Percentiles rank a stretch among this genome's conserved stretches.
Evolutionary conservation across 2,329 filamentous ascomycete species (phyloP).

Genomic region (Beauveria rudraprayagi): DNA sequence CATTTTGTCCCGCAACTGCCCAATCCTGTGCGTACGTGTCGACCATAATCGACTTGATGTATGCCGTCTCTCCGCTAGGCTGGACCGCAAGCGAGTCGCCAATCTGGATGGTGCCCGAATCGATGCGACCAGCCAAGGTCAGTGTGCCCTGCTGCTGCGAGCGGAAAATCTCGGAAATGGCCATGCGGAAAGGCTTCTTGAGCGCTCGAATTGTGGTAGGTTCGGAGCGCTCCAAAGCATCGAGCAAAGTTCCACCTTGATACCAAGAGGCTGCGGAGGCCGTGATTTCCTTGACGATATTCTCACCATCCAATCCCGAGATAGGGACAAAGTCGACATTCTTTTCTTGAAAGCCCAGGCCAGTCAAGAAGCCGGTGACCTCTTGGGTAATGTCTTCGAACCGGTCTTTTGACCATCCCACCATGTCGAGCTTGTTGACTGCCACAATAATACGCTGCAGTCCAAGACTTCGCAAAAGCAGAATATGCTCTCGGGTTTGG

Average conservation of each 20-base stretch:
- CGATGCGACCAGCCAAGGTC: slow-evolving; percentile 78
- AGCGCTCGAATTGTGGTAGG: slow-evolving; percentile 58
- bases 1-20: slow-evolving; percentile 88
- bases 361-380: slow-evolving; percentile 71
- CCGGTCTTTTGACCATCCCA: slow-evolving; percentile 71
- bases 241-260: slow-evolving; percentile 65
- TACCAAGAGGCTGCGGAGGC: slow-evolving; percentile 67
- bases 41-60: slow-evolving; percentile 73
- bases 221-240: slow-evolving; percentile 78
- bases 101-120: slow-evolving; percentile 73
- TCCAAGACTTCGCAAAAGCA: slow-evolving; percentile 84
- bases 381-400: slow-evolving; percentile 83
- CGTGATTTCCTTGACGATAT: slow-evolving; percentile 57
- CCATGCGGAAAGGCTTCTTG: slow-evolving; percentile 74
- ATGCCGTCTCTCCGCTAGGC: slow-evolving; percentile 72
- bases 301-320: slow-evolving; percentile 82
- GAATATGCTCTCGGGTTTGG: slow-evolving; percentile 87
- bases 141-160: slow-evolving; percentile 71
- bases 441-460: slow-evolving; percentile 82
- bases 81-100: slow-evolving; percentile 75
- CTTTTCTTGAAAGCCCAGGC: slow-evolving; percentile 73
- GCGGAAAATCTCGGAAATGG: slow-evolving; percentile 80
- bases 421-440: slow-evolving; percentile 90
- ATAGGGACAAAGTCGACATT: slow-evolving; percentile 84
- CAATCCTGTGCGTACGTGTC: slow-evolving; percentile 69